Conservation (phyloP, 768 basidiomycete genomes). For the Panus rudis region DNA sequence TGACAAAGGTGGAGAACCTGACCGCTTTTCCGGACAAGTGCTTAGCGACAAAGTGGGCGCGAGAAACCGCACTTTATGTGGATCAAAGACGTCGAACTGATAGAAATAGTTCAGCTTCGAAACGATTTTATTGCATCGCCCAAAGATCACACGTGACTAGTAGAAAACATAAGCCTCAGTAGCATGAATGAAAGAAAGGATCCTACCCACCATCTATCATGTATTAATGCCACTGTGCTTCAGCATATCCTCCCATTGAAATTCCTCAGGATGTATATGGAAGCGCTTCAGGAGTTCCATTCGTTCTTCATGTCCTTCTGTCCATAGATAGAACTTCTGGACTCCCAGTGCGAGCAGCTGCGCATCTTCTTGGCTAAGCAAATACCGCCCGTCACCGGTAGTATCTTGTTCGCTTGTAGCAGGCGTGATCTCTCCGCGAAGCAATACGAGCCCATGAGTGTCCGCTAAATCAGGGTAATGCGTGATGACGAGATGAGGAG, state of each 20-base stretch:
- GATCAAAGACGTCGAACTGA: no score
- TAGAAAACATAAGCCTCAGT: no score
- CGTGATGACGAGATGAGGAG: constrained; percentile 85
- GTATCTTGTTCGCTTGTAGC: constrained; percentile 32
- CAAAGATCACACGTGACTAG: no score
- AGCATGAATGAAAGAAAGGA: no score
- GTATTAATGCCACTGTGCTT: constrained; percentile 25
- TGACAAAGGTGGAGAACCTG: no score
- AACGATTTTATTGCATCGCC: no score
- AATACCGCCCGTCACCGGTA: constrained; percentile 38
- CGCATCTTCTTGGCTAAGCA: constrained; percentile 76
- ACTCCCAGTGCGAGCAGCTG: constrained; percentile 74
- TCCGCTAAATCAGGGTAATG: constrained; percentile 84
- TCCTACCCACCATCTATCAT: no score
- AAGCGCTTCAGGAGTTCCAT: constrained; percentile 57
- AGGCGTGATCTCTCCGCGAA: constrained; percentile 89
- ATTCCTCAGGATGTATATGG: constrained; percentile 71
- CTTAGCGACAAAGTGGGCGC: no score
- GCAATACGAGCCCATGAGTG: constrained; percentile 75
- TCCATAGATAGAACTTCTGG: constrained; percentile 83
- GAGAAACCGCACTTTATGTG: no score
- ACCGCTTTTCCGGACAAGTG: no score
- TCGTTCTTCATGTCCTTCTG: constrained; percentile 30
- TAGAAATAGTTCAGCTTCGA: no score
- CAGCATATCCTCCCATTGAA: constrained; percentile 78